Conservation (phyloP, 768 basidiomycete genomes). For the Neoboletus magnificus region DNA sequence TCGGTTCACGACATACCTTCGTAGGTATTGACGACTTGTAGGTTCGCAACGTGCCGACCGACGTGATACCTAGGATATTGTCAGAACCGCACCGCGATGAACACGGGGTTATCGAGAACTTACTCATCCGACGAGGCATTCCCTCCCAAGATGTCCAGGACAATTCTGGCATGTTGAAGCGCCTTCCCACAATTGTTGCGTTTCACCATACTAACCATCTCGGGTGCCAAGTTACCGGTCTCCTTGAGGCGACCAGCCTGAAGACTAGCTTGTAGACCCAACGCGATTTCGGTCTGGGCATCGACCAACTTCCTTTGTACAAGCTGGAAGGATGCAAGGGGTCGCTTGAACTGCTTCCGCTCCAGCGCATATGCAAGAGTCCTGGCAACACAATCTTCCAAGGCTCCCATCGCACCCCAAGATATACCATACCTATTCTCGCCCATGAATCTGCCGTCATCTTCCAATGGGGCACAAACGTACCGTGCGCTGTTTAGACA, state of each 20-base stretch:
- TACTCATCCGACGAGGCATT: constrained; percentile 94
- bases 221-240: constrained; percentile 62
- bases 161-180: constrained; percentile 69
- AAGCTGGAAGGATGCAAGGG: constrained; percentile 94
- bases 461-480: not conserved
- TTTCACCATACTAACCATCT: constrained; percentile 95
- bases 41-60: constrained; percentile 89
- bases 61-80: constrained; percentile 69
- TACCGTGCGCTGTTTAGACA: constrained; percentile 88
- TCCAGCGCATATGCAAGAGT: constrained; percentile 85
- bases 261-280: constrained; percentile 72
- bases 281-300: constrained; percentile 80
- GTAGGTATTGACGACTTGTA: constrained; percentile 96
- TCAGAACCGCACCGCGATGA: not conserved
- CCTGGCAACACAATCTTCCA: constrained; percentile 83
- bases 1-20: constrained; percentile 54
- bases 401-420: constrained; percentile 94
- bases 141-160: constrained; percentile 91
- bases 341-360: constrained; percentile 84
- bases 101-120: constrained; percentile 18
- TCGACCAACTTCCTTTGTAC: constrained; percentile 97
- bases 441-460: not conserved
- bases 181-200: constrained; percentile 96
- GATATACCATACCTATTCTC: constrained; percentile 71
- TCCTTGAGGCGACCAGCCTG: constrained; percentile 91